Conservation (phyloP, 176 grass and related monocot genomes). For the Eragrostis curvula region DNA sequence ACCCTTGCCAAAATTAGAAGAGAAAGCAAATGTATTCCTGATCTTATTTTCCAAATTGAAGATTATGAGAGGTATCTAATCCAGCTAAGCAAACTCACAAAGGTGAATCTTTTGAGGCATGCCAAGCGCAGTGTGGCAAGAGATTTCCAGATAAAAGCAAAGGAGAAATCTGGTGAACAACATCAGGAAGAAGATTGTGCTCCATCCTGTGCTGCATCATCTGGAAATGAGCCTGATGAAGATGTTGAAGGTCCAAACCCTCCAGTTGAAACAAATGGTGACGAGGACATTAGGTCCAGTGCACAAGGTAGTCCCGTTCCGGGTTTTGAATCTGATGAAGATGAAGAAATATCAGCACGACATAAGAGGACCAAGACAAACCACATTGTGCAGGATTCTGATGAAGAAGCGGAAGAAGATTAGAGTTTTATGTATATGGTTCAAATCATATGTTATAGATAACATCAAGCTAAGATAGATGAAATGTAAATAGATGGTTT, state of each 20-base stretch:
- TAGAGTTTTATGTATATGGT: conserved; percentile 25
- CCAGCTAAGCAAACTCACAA: conserved; percentile 75
- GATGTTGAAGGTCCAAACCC: conserved; percentile 50
- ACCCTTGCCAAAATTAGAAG: conserved; percentile 81
- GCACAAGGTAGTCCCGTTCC: conserved; percentile 37
- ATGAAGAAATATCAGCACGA: conserved; percentile 51
- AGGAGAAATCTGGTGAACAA: conserved; percentile 46
- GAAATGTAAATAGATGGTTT: conserved; percentile 18
- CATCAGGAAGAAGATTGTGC: conserved; percentile 43
- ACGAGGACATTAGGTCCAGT: conserved; percentile 35
- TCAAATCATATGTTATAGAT: not conserved
- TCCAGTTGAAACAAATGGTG: conserved; percentile 46
- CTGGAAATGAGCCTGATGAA: conserved; percentile 53
- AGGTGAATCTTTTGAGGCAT: conserved; percentile 80
- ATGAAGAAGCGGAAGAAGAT: conserved; percentile 51
- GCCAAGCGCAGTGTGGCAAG: conserved; percentile 87
- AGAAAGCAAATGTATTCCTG: conserved; percentile 85
- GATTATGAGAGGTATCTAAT: conserved; percentile 95
- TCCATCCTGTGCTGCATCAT: conserved; percentile 42
- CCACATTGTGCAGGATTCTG: conserved; percentile 69
- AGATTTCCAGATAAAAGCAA: conserved; percentile 76
- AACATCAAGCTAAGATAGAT: not conserved
- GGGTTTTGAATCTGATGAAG: conserved; percentile 57
- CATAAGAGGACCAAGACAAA: conserved; percentile 67
- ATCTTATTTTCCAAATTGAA: conserved; percentile 95